Percentiles rank a stretch among this genome's conserved stretches.
Evolutionary conservation across 179 eudicot species (phyloP).

Genomic region (Spergularia azorica): DNA sequence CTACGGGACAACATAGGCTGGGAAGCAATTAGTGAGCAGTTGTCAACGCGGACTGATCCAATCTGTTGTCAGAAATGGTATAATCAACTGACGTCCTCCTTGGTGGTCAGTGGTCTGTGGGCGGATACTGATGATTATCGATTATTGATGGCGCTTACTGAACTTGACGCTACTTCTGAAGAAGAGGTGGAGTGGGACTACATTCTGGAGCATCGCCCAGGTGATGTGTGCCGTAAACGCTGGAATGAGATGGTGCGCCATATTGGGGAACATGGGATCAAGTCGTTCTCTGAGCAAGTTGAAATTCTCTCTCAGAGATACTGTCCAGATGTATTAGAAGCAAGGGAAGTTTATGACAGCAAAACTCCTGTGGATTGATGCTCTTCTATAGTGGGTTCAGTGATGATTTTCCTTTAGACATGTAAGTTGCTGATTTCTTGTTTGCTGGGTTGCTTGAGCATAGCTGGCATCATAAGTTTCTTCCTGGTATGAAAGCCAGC

Average conservation of each 20-base stretch:
- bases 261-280: conserved; percentile 47
- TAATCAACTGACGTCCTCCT: conserved; percentile 41
- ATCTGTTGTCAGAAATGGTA: conserved; percentile 60
- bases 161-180: conserved; percentile 59
- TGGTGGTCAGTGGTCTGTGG: conserved; percentile 56
- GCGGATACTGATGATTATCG: conserved; percentile 52
- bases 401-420: not conserved
- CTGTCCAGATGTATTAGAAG: conserved; percentile 49
- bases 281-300: conserved; percentile 63
- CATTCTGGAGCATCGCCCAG: conserved; percentile 64
- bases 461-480: not conserved
- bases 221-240: conserved; percentile 50
- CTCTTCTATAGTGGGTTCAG: not conserved
- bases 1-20: conserved; percentile 58
- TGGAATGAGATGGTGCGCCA: conserved; percentile 74
- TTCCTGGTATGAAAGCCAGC: not conserved
- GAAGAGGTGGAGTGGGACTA: conserved; percentile 81
- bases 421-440: not conserved
- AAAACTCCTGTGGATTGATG: conserved; percentile 40
- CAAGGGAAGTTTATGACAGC: conserved; percentile 54
- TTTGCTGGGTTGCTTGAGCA: not conserved
- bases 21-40: conserved; percentile 50
- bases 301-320: conserved; percentile 58
- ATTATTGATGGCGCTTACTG: conserved; percentile 46
- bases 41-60: conserved; percentile 37